Percentiles rank a stretch among this genome's conserved stretches.
Evolutionary conservation across 306 rosid species (phyloP).

Genomic region (Parietaria judaica): DNA sequence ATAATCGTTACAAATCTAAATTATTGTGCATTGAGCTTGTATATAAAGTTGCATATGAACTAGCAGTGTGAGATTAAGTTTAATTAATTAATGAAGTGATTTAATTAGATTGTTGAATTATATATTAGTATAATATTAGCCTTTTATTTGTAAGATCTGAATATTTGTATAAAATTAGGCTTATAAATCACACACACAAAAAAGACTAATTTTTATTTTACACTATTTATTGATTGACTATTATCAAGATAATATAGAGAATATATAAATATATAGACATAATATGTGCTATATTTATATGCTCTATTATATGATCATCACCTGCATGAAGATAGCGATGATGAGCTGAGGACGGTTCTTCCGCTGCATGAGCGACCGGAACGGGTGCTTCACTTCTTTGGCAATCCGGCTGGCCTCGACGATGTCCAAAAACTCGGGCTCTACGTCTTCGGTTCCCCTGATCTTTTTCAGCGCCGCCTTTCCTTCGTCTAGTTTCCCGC

Average conservation of each 20-base stretch:
- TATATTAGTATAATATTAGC: no score
- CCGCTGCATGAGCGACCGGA: slow-evolving; percentile 49
- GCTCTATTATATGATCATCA: neutral
- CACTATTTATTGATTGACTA: no score
- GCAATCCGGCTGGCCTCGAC: slow-evolving; percentile 71
- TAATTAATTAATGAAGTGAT: no score
- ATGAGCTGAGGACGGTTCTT: slow-evolving; percentile 60
- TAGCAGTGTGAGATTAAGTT: no score
- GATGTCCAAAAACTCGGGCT: slow-evolving; percentile 68
- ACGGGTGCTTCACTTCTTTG: slow-evolving; percentile 63
- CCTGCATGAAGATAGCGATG: slow-evolving; percentile 66
- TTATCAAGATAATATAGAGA: neutral
- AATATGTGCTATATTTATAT: no score
- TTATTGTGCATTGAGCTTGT: no score
- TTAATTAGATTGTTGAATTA: no score
- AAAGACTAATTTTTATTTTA: neutral
- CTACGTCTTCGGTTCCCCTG: slow-evolving; percentile 60
- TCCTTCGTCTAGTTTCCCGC: slow-evolving; percentile 70
- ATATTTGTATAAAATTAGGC: no score
- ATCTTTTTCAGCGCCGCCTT: slow-evolving; percentile 50
- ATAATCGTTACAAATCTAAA: no score
- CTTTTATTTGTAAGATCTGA: no score
- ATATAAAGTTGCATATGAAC: no score
- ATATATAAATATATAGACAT: neutral
- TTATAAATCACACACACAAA: no score